Evolutionary conservation across 2,329 filamentous ascomycete genomes (phyloP), one percentile per base, ranked within the genome.

Genomic region (Hymenoscyphus fraxineus): DNA sequence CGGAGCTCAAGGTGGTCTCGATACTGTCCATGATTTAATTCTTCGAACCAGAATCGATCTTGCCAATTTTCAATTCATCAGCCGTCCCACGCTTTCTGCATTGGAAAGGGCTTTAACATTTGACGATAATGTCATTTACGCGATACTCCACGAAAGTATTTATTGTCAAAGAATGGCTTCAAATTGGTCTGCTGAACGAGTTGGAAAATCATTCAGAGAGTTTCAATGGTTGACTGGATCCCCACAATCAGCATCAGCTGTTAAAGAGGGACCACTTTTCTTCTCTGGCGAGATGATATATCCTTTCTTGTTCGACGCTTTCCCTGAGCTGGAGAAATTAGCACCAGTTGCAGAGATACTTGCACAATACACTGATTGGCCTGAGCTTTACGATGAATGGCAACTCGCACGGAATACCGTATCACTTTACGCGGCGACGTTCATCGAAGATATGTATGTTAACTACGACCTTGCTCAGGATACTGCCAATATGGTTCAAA

Each of bases 201-300:
- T 93, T 61, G 82, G 89, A 68, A 76, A 82, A 68, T 66, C 73
- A 13, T 73, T 83, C 5, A 72, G 77, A 2, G 69, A 78, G 38
- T 88, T 82, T 69, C 70, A 77, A 40, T 88, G 86, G 86, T 68
- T 76, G 16, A 64, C 68, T 2, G 67, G 65, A 16, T 66, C 69
- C 3, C 72, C 73, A 3, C 67, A 70, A 51, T 70, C 67, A 7
- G 73, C 76, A 65, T 71, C 74, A 1, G 72, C 73, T 31, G 77
- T 80, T 61, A 71, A 80, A 19, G 72, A 77, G 44, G 68, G 78
- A 67, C 88, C 88, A 0, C 80, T 95, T 27, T 90, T 85, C 76
- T 96, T 97, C 78, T 92, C 91, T 0, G 93, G 93, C 65, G 94
- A 98, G 79, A 97, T 97, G 92, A 85, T 97, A 60, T 97, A 88